Percentiles rank a stretch among this genome's conserved stretches.
Conservation (phyloP, 2,329 filamentous ascomycete species). For the Albophoma yamanashiensis region DNA sequence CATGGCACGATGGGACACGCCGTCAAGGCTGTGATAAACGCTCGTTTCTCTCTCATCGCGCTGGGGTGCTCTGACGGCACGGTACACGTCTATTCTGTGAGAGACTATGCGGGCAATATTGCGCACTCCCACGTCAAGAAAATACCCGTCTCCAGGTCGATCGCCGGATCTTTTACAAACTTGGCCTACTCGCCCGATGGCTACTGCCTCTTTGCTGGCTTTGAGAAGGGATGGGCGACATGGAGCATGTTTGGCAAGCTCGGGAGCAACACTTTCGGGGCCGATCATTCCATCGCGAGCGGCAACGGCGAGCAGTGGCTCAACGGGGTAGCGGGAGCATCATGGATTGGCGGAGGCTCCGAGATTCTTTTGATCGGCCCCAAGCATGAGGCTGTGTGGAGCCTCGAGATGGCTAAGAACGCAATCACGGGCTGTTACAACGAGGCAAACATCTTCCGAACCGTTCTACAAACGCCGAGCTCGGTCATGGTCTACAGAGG, state of each 20-base stretch:
- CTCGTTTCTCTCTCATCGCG: slow-evolving; percentile 86
- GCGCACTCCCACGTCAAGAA: slow-evolving; percentile 71
- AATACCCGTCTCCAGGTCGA: slow-evolving; percentile 54
- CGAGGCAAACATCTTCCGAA: slow-evolving; percentile 80
- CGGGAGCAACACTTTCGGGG: slow-evolving; percentile 71
- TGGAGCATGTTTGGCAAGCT: slow-evolving; percentile 97
- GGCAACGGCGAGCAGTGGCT: slow-evolving; percentile 75
- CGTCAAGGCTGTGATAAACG: slow-evolving; percentile 74
- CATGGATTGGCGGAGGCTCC: slow-evolving; percentile 81
- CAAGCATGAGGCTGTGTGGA: slow-evolving; percentile 71
- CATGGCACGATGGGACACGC: slow-evolving; percentile 49
- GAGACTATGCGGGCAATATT: slow-evolving; percentile 89
- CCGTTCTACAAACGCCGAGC: slow-evolving; percentile 77
- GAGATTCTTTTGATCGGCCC: slow-evolving; percentile 67
- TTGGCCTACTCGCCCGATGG: slow-evolving; percentile 88
- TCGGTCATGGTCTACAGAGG: slow-evolving; percentile 89
- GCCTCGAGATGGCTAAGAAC: slow-evolving; percentile 86
- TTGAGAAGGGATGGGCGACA: slow-evolving; percentile 83
- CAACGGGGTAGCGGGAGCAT: slow-evolving; percentile 63
- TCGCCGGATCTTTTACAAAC: slow-evolving; percentile 62
- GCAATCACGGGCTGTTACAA: slow-evolving; percentile 89
- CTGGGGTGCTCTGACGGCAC: slow-evolving; percentile 71
- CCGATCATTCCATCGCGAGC: slow-evolving; percentile 52
- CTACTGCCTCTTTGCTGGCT: slow-evolving; percentile 91
- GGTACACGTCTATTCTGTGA: slow-evolving; percentile 82